Evolutionary conservation across 2,329 filamentous ascomycete genomes (phyloP).

Genomic region (Penicillium sp.): DNA sequence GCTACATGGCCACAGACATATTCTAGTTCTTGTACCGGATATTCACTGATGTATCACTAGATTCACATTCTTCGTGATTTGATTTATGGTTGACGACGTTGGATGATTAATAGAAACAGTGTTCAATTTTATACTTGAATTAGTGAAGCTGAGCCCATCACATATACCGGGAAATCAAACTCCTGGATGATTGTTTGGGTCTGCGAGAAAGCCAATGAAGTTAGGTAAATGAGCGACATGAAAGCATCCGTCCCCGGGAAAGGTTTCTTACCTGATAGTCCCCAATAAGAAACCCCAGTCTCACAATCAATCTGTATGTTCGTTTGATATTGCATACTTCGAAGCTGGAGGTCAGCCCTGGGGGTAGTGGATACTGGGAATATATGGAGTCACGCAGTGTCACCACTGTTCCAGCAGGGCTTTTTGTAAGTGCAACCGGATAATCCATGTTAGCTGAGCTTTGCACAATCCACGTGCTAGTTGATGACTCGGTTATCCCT

Average conservation of each 20-base stretch:
- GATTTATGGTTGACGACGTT: too few species aligned
- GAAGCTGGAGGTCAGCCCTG: constrained; percentile 12
- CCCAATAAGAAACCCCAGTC: constrained; percentile 15
- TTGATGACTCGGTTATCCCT: constrained; percentile 4
- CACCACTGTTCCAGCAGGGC: neutral
- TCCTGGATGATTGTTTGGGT: constrained; percentile 11
- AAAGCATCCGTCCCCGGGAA: neutral
- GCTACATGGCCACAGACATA: too few species aligned
- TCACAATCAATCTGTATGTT: constrained; percentile 12
- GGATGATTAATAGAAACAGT: neutral
- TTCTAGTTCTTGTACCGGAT: too few species aligned
- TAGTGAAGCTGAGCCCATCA: neutral
- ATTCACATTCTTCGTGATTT: too few species aligned
- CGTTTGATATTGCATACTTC: constrained; percentile 22
- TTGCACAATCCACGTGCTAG: constrained; percentile 16
- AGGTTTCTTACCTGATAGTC: constrained; percentile 5
- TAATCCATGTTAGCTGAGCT: constrained; percentile 16
- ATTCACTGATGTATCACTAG: too few species aligned
- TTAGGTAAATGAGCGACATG: neutral
- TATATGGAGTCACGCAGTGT: constrained; percentile 3
- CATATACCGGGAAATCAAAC: constrained; percentile 18
- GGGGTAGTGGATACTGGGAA: constrained; percentile 8
- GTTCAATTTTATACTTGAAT: neutral
- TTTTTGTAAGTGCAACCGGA: neutral
- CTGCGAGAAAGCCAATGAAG: neutral